Evolutionary conservation across 306 rosid genomes (phyloP).

Genomic region (Lablab purpureus): DNA sequence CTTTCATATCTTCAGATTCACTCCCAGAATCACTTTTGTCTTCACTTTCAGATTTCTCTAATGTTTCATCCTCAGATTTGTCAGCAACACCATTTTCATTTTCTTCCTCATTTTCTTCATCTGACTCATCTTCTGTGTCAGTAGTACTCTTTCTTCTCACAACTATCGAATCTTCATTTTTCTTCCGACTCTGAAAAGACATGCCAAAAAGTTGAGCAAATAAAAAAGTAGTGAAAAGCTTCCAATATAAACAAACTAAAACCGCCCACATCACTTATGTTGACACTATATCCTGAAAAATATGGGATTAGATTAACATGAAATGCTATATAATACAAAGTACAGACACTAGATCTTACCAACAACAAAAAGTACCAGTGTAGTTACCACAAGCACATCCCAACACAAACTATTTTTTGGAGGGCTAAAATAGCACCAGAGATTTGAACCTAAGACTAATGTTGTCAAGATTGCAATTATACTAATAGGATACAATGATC

Average conservation of each 20-base stretch:
- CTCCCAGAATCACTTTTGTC: constrained; percentile 70
- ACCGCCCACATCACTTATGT: neutral
- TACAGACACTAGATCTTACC: constrained; percentile 2
- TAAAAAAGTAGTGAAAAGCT: constrained; percentile 27
- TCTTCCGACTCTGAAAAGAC: constrained; percentile 66
- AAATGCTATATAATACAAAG: constrained; percentile 8
- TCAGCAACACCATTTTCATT: constrained; percentile 71
- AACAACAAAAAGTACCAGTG: neutral
- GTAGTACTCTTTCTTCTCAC: constrained; percentile 60
- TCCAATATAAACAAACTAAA: constrained; percentile 23
- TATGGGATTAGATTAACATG: constrained; percentile 17
- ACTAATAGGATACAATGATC: neutral
- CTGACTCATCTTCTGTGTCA: constrained; percentile 80
- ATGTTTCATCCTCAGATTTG: constrained; percentile 78
- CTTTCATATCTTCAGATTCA: constrained; percentile 71
- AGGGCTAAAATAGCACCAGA: neutral
- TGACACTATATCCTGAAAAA: neutral
- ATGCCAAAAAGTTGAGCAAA: constrained; percentile 37
- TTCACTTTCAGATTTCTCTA: constrained; percentile 76
- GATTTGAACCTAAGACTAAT: constrained; percentile 5
- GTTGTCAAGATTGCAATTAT: neutral
- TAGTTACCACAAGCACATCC: constrained; percentile 2
- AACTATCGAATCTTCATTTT: constrained; percentile 61
- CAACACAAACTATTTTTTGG: neutral
- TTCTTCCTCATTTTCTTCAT: constrained; percentile 70